Base-by-base conservation (phyloP, 495 filamentous ascomycete species). In the Penicillium bialowiezense region DNA sequence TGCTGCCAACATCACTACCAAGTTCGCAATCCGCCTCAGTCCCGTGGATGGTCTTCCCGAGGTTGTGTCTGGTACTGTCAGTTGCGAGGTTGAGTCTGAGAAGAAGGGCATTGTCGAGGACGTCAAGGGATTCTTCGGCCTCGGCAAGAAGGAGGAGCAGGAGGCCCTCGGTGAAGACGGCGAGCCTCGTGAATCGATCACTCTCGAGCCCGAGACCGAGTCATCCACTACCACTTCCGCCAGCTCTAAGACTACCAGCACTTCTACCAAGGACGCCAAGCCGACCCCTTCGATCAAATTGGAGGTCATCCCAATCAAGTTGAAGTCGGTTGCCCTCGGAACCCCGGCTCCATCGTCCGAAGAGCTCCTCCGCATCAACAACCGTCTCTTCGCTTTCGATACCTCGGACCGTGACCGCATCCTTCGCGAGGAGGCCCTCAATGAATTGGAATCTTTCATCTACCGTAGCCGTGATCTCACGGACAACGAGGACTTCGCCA, bases 81-180 rank as follows among this genome's bases (percentile, higher is more conserved):
- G 91, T 67, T 99, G 93, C 56, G 88, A 92, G 64, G 78, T 87
- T 32, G 80, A 84, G 31, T 78, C 68, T 9, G 83, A 85, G 47
- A 91, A 89, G 71, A 87, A 88, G 60, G 87, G 83, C 18, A 84
- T 97, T 24, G 83, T 91, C 31, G 95, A 96, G 56, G 89, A 88
- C 33, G 87, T 97, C 62, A 99, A 99, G 74, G 90, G 86, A 46
- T 82, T 96, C 50, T 92, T 98, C 60, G 95, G 95, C 13, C 88
- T 97, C 58, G 93, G 93, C 51, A 89, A 92, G 73, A 91, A 95
- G 55, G 83, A 80, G 49, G 81, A 79, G 26, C 91, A 97, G 68
- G 82, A 87, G 56, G 82, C 88, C 17, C 68, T 96, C 15, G 85
- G 84, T 24, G 85, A 79, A 39, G 82, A 80, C 36, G 63, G 65